Evolutionary conservation across 2,329 filamentous ascomycete genomes (phyloP), one percentile per base, ranked within the genome.

Genomic region (Bimuria novae-zelandiae): DNA sequence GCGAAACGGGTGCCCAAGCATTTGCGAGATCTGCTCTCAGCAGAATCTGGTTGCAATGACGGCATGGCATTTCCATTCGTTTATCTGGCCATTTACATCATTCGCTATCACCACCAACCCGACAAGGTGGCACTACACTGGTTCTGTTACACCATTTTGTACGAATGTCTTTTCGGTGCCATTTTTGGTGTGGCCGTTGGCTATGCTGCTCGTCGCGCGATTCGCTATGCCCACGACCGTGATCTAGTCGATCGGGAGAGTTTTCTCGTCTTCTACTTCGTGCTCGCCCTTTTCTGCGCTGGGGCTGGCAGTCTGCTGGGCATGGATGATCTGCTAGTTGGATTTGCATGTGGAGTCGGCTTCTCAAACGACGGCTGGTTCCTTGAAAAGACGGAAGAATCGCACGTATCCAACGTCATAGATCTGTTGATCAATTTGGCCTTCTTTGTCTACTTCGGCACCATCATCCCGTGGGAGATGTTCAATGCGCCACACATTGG

Each of bases 281-380:
- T 96, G 41, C 81, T 99, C 50, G 93, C 94, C 1, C 83, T 99
- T 19, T 99, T 97, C 76, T 96, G 92, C 70, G 94, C 94, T 54
- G 94, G 94, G 16, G 93, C 93, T 0, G 94, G 94, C 25, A 92
- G 91, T 74, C 84, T 97, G 53, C 79, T 99, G 39, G 94, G 94
- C 44, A 82, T 97, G 66, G 94, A 99, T 72, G 94, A 99, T 74
- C 78, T 99, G 45, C 84, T 99, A 3, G 90, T 99, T 33, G 94
- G 94, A 33, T 99, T 99, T 68, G 88, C 93, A 12, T 91, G 90
- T 50, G 94, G 94, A 52, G 94, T 99, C n/a, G 94, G 94, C 49
- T 99, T 99, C 79, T 97, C 92, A 64, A 99, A 99, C 74, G 94
- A 99, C 70, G 94, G 94, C 61, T 99, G 94, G 94, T 99, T 99